phyloP scores from a whole-genome alignment of 2,329 filamentous ascomycete species.

The Stemphylium vesicarium region DNA sequence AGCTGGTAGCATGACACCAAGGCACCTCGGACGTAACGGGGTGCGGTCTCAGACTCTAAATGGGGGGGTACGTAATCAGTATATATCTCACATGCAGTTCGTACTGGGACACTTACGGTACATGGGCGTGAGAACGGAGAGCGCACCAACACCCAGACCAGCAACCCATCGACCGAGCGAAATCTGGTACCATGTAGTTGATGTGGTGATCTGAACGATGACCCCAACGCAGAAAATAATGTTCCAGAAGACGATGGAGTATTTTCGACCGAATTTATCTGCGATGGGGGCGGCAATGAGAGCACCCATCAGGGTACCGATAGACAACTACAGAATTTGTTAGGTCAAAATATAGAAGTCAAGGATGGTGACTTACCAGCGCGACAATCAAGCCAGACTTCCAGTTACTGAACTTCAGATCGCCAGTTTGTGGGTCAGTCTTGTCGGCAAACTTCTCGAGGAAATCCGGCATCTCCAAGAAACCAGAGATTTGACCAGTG shows the following conservation, averaged over 20 bases:
- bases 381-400: constrained; percentile 46
- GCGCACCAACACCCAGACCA: constrained; percentile 68
- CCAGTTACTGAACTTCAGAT: constrained; percentile 36
- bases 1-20: constrained; percentile 71
- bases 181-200: constrained; percentile 66
- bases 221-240: constrained; percentile 70
- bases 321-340: constrained; percentile 59
- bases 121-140: constrained; percentile 65
- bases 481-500: constrained; percentile 46
- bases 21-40: constrained; percentile 68
- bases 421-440: constrained; percentile 27
- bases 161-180: constrained; percentile 70
- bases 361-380: constrained; percentile 26
- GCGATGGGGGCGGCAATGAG: constrained; percentile 64
- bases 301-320: constrained; percentile 76
- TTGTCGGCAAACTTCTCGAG: constrained; percentile 37
- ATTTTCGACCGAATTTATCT: constrained; percentile 66
- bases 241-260: constrained; percentile 67
- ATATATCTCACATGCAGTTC: too few relatives aligned
- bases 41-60: constrained; percentile 70
- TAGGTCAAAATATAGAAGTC: background rate
- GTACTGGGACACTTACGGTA: too few relatives aligned
- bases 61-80: too few relatives aligned
- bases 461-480: constrained; percentile 47
- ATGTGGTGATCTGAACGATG: constrained; percentile 68